These are phyloP conservation scores for Agaricus bisporus DNA, from an alignment of 768 basidiomycete species.

Conservation along the genomic window DNA sequence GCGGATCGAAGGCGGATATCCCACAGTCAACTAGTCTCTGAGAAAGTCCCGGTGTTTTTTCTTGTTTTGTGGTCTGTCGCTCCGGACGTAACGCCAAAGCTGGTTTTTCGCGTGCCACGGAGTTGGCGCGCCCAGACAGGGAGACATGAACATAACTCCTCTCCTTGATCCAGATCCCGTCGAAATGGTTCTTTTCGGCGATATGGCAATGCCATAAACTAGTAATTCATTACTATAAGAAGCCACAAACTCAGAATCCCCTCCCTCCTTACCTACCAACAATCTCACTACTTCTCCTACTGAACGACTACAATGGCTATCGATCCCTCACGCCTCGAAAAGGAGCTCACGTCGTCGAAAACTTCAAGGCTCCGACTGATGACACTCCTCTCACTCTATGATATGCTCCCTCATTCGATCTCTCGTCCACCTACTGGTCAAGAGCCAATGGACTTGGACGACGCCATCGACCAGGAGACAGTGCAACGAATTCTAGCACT, in stretches of 20 bases:
- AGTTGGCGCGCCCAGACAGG: background rate
- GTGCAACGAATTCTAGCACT: conserved; percentile 18
- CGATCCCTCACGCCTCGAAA: background rate
- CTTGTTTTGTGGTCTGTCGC: too few species aligned
- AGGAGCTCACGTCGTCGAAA: conserved; percentile 7
- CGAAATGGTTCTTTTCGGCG: background rate
- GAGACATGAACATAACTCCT: too few species aligned
- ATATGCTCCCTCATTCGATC: conserved; percentile 25
- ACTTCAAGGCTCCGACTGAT: conserved; percentile 22
- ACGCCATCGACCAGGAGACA: conserved; percentile 34
- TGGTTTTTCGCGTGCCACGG: background rate
- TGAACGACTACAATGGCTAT: background rate
- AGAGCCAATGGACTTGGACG: conserved; percentile 19
- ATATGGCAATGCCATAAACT: conserved; percentile 2
- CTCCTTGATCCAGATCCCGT: background rate
- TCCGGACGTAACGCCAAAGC: background rate
- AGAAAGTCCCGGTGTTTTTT: too few species aligned
- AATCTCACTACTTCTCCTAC: background rate
- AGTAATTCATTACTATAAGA: conserved; percentile 2
- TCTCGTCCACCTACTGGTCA: conserved; percentile 21
- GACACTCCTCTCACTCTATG: conserved; percentile 25
- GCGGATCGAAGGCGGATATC: too few species aligned
- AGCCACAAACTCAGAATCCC: background rate
- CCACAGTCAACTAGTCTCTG: too few species aligned
- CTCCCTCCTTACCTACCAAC: background rate